These are phyloP conservation scores for Hyaloscypha hepaticicola DNA, from an alignment of 495 filamentous ascomycete species.

Conservation along the genomic window DNA sequence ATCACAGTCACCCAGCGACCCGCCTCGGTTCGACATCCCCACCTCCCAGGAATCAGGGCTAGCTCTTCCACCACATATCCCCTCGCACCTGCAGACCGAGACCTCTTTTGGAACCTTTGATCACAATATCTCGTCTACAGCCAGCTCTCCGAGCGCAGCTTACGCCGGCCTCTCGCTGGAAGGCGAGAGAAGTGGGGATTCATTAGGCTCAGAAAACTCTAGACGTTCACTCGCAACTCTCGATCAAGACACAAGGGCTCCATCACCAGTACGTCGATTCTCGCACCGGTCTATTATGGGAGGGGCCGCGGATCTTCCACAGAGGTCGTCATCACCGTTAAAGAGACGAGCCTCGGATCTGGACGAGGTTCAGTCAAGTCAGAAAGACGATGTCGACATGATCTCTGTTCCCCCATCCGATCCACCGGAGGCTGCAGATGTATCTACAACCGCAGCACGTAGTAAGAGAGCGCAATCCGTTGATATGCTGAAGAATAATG, in stretches of 20 bases:
- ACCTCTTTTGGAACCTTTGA: conserved; percentile 48
- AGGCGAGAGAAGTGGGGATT: conserved; percentile 56
- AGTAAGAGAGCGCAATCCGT: conserved; percentile 22
- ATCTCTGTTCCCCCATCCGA: conserved; percentile 34
- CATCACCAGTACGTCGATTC: conserved; percentile 42
- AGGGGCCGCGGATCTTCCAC: conserved; percentile 47
- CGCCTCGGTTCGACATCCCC: conserved; percentile 43
- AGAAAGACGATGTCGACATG: conserved; percentile 51
- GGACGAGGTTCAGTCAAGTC: conserved; percentile 37
- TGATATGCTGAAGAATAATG: conserved; percentile 26
- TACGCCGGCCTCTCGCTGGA: conserved; percentile 71
- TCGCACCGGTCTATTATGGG: conserved; percentile 52
- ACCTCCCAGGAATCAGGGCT: conserved; percentile 58
- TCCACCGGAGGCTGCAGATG: conserved; percentile 7
- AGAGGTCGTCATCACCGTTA: conserved; percentile 54
- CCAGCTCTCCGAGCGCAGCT: conserved; percentile 69
- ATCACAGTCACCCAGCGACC: conserved; percentile 38
- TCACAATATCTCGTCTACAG: conserved; percentile 48
- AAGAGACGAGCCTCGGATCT: conserved; percentile 55
- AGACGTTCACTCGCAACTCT: conserved; percentile 30
- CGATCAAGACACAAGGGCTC: conserved; percentile 27
- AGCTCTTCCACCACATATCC: conserved; percentile 40
- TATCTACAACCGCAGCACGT: not conserved
- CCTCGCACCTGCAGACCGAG: conserved; percentile 48
- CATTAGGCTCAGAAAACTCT: conserved; percentile 20